These are phyloP conservation scores for Penicillium arizonense DNA, from an alignment of 495 filamentous ascomycete genomes.

Conservation along the genomic window DNA sequence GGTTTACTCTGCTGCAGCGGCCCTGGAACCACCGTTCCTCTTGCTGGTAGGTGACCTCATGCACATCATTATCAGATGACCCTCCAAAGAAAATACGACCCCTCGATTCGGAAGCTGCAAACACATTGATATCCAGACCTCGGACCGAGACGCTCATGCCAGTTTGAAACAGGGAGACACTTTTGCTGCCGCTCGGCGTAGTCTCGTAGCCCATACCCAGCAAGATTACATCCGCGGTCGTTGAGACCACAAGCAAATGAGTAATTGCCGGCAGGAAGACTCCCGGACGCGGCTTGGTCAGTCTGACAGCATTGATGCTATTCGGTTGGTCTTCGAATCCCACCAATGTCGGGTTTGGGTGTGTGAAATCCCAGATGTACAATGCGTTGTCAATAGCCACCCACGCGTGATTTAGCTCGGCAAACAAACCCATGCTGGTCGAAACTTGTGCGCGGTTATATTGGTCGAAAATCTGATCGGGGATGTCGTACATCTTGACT, in stretches of 20 bases:
- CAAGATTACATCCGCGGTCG: slow-evolving; percentile 75
- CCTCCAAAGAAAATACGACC: slow-evolving; percentile 93
- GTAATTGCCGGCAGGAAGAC: slow-evolving; percentile 85
- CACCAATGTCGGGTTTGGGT: slow-evolving; percentile 80
- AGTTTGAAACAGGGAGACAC: slow-evolving; percentile 78
- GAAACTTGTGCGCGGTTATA: slow-evolving; percentile 80
- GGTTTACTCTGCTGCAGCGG: slow-evolving; percentile 78
- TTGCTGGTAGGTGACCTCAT: slow-evolving; percentile 92
- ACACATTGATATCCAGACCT: slow-evolving; percentile 68
- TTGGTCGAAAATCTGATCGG: slow-evolving; percentile 83
- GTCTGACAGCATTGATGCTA: slow-evolving; percentile 78
- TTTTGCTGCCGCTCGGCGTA: slow-evolving; percentile 60
- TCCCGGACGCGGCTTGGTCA: slow-evolving; percentile 71
- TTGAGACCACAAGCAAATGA: slow-evolving; percentile 85
- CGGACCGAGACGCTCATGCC: slow-evolving; percentile 72
- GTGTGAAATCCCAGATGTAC: slow-evolving; percentile 96
- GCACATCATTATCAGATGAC: slow-evolving; percentile 76
- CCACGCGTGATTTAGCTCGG: slow-evolving; percentile 92
- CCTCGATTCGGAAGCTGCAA: slow-evolving; percentile 70
- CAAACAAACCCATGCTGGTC: slow-evolving; percentile 89
- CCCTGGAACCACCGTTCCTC: slow-evolving; percentile 94
- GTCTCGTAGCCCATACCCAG: slow-evolving; percentile 70
- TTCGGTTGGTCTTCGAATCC: slow-evolving; percentile 88
- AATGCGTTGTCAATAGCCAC: slow-evolving; percentile 91
- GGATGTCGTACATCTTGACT: slow-evolving; percentile 76